Percentiles rank a stretch among this genome's conserved stretches.
These are phyloP conservation scores for Fraxinus velutina DNA, from an alignment of 305 asterid genomes.

Conservation along the genomic window DNA sequence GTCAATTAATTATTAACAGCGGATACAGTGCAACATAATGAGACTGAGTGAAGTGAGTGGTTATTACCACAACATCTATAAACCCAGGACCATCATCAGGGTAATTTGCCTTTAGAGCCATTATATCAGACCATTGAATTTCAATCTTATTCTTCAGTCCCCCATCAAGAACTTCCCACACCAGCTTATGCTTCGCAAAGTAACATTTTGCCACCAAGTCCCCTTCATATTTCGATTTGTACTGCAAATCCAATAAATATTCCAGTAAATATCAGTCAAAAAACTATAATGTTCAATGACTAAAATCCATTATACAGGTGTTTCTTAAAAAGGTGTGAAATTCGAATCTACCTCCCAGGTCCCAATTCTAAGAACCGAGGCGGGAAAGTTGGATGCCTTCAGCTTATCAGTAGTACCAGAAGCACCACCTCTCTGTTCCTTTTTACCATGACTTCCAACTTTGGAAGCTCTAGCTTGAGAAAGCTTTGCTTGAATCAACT, in stretches of 20 bases:
- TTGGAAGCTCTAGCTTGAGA: constrained; percentile 50
- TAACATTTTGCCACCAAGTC: background rate
- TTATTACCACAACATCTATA: constrained; percentile 74
- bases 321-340: background rate
- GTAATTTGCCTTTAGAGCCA: background rate
- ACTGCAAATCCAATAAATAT: constrained; percentile 26
- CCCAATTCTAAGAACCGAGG: constrained; percentile 69
- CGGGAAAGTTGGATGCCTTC: constrained; percentile 95
- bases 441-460: constrained; percentile 49
- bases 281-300: background rate
- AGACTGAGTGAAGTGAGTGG: background rate
- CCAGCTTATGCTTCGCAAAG: background rate
- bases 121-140: constrained; percentile 1
- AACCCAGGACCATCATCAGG: constrained; percentile 29
- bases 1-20: background rate
- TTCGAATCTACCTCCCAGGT: constrained; percentile 75
- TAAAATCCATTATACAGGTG: background rate
- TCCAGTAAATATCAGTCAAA: background rate
- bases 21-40: background rate
- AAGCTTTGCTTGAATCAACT: constrained; percentile 80
- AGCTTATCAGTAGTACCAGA: constrained; percentile 61
- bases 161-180: background rate
- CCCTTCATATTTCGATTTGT: background rate
- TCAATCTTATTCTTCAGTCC: background rate
- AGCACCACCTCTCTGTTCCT: constrained; percentile 44